phyloP scores from a whole-genome alignment of 1,284 basidiomycete genomes.

The Caloboletus inedulis region DNA sequence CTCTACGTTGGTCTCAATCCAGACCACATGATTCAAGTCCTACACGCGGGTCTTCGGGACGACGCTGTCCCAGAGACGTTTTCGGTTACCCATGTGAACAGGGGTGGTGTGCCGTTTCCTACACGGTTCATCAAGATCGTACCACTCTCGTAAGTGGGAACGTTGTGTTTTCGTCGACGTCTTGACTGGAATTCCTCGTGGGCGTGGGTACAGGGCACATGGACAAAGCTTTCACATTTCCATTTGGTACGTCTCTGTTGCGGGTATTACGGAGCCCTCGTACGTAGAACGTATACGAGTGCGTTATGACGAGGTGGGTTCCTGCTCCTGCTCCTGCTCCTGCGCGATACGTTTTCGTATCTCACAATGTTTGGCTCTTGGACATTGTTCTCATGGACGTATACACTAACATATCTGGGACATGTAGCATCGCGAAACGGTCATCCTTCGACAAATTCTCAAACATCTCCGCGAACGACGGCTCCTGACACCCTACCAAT shows the following conservation, averaged over 20 bases:
- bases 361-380: neutral
- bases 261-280: constrained; percentile 52
- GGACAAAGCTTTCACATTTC: constrained; percentile 70
- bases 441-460: constrained; percentile 64
- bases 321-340: neutral
- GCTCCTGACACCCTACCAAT: constrained; percentile 62
- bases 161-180: neutral
- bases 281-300: constrained; percentile 52
- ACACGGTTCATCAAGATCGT: constrained; percentile 69
- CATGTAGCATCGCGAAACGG: constrained; percentile 52
- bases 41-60: constrained; percentile 62
- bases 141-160: constrained; percentile 58
- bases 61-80: constrained; percentile 63
- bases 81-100: constrained; percentile 51
- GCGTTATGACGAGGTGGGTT: constrained; percentile 59
- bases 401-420: neutral
- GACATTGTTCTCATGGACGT: neutral
- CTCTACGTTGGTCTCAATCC: constrained; percentile 61
- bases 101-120: constrained; percentile 54
- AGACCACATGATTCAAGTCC: constrained; percentile 61
- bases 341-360: neutral
- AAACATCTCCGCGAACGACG: constrained; percentile 79
- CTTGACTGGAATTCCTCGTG: neutral
- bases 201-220: constrained; percentile 49
- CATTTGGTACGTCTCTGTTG: constrained; percentile 68